These are phyloP conservation scores for Priceomyces fermenticarens DNA, from an alignment of 805 yeast species.

Conservation along the genomic window DNA sequence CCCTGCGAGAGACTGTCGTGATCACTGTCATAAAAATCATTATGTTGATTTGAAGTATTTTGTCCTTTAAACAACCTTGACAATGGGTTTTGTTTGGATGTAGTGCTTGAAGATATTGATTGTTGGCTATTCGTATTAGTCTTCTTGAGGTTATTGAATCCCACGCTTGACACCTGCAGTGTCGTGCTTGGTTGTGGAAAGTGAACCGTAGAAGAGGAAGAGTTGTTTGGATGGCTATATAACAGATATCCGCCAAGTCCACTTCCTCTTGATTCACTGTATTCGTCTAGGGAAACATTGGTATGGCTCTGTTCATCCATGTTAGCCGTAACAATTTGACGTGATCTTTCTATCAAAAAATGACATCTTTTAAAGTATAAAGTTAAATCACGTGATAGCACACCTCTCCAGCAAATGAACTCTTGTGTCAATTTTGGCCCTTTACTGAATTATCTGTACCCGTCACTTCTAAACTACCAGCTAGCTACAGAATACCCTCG, in stretches of 20 bases:
- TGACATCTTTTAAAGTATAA: too few species aligned
- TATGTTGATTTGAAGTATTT: constrained; percentile 15
- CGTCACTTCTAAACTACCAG: too few species aligned
- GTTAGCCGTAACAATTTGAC: neutral
- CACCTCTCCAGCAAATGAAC: too few species aligned
- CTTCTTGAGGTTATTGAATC: constrained; percentile 32
- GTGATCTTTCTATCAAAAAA: too few species aligned
- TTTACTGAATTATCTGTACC: too few species aligned
- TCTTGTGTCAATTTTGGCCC: too few species aligned
- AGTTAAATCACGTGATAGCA: too few species aligned
- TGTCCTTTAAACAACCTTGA: constrained; percentile 29
- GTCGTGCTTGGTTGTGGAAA: constrained; percentile 6
- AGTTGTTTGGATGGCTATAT: constrained; percentile 8
- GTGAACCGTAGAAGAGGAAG: constrained; percentile 8
- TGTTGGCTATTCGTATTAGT: constrained; percentile 24
- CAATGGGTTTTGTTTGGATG: constrained; percentile 26
- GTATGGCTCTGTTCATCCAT: neutral
- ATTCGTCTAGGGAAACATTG: constrained; percentile 1
- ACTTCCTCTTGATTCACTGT: neutral
- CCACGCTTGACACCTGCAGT: constrained; percentile 24
- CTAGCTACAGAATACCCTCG: too few species aligned
- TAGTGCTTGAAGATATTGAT: constrained; percentile 17
- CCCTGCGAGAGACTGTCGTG: constrained; percentile 6
- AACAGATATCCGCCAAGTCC: constrained; percentile 3
- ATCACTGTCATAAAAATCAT: constrained; percentile 9